Conservation (phyloP, 805 yeast species). For the Metschnikowia orientalis region DNA sequence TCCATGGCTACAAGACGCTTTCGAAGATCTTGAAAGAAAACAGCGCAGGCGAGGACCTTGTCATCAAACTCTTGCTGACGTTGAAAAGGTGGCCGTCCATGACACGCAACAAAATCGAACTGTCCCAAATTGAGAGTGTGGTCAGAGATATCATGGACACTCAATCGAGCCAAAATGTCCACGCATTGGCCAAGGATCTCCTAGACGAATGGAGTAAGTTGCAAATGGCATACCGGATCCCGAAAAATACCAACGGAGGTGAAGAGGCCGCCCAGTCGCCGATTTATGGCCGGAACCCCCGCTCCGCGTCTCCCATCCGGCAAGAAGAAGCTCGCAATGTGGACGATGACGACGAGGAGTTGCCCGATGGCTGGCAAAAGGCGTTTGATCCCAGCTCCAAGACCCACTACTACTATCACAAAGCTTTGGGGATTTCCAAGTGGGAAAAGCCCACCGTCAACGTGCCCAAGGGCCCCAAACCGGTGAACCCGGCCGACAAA, state of each 20-base stretch:
- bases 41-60: slow-evolving; percentile 34
- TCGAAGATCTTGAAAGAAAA: slow-evolving; percentile 50
- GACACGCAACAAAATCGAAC: slow-evolving; percentile 71
- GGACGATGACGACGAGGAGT: slow-evolving; percentile 19
- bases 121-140: slow-evolving; percentile 66
- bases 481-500: slow-evolving; percentile 3
- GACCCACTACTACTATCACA: slow-evolving; percentile 51
- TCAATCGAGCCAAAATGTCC: slow-evolving; percentile 24
- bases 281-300: slow-evolving; percentile 11
- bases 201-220: slow-evolving; percentile 66
- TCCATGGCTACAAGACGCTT: slow-evolving; percentile 85
- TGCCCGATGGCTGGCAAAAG: slow-evolving; percentile 67
- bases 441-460: slow-evolving; percentile 57
- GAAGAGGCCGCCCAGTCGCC: slow-evolving; percentile 12
- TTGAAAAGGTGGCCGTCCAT: slow-evolving; percentile 52
- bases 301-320: slow-evolving; percentile 14
- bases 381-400: slow-evolving; percentile 46
- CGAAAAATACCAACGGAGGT: slow-evolving; percentile 42
- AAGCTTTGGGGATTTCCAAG: slow-evolving; percentile 41
- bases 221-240: slow-evolving; percentile 82
- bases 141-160: slow-evolving; percentile 40
- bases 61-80: slow-evolving; percentile 50
- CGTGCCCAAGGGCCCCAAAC: slow-evolving; percentile 31
- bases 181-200: slow-evolving; percentile 40
- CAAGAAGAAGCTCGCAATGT: slow-evolving; percentile 13